These are phyloP conservation scores for Apiospora sp. DNA, from an alignment of 2,329 filamentous ascomycete species.

Conservation along the genomic window DNA sequence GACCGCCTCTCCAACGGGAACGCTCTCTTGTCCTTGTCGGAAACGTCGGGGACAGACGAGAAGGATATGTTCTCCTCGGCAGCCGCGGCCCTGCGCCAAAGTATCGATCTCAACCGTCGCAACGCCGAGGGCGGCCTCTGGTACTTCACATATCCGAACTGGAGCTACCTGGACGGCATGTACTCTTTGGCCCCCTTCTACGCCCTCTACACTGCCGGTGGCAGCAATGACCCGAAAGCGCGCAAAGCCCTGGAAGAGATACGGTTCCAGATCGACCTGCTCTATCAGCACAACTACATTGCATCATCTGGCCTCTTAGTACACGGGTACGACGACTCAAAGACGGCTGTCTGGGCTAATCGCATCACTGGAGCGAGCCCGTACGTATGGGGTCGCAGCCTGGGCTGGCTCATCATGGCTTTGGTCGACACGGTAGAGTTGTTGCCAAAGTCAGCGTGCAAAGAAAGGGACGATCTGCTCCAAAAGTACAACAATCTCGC, in stretches of 20 bases:
- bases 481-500: conserved; percentile 36
- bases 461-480: conserved; percentile 29
- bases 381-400: conserved; percentile 47
- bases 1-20: conserved; percentile 44
- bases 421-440: conserved; percentile 46
- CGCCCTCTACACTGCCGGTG: conserved; percentile 35
- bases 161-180: conserved; percentile 63
- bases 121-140: conserved; percentile 46
- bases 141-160: conserved; percentile 55
- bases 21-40: conserved; percentile 36
- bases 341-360: conserved; percentile 45
- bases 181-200: conserved; percentile 56
- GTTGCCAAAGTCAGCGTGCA: conserved; percentile 29
- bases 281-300: conserved; percentile 38
- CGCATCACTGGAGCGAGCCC: conserved; percentile 45
- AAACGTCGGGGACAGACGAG: background rate
- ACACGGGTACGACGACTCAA: conserved; percentile 47
- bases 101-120: conserved; percentile 43
- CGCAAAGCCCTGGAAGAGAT: conserved; percentile 37
- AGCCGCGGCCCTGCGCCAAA: conserved; percentile 37
- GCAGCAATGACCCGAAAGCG: conserved; percentile 17
- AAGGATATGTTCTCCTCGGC: conserved; percentile 28
- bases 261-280: conserved; percentile 39
- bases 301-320: conserved; percentile 40
- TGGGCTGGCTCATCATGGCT: conserved; percentile 49